Conservation (phyloP, 345 rosid species). For the Brassica cretica region DNA sequence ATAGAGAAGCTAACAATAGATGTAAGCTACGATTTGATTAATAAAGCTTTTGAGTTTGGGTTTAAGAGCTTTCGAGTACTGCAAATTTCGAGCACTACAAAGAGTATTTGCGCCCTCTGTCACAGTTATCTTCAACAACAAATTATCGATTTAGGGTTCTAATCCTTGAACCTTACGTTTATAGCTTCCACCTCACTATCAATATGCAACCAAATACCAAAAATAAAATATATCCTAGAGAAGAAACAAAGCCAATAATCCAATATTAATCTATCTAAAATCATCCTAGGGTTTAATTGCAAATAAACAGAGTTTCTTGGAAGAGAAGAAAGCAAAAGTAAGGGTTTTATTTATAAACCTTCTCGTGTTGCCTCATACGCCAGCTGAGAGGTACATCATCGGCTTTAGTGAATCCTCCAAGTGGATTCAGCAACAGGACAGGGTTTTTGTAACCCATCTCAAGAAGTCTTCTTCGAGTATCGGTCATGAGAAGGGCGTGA, state of each 20-base stretch:
- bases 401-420: conserved; percentile 93
- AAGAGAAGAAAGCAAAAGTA: conserved; percentile 3
- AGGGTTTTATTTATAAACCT: conserved; percentile 45
- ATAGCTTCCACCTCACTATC: too few species aligned
- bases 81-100: too few species aligned
- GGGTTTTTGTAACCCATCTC: conserved; percentile 96
- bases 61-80: too few species aligned
- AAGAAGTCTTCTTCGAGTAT: conserved; percentile 75
- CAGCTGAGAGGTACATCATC: conserved; percentile 97
- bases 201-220: not conserved
- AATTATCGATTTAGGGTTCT: too few species aligned
- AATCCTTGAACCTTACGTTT: too few species aligned
- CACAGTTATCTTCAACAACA: too few species aligned
- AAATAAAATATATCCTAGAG: not conserved
- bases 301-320: conserved; percentile 16
- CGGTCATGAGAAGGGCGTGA: conserved; percentile 4
- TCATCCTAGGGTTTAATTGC: not conserved
- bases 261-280: not conserved
- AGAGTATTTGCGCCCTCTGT: too few species aligned
- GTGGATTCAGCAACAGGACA: conserved; percentile 84
- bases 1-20: too few species aligned
- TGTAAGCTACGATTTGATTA: too few species aligned
- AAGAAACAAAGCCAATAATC: not conserved
- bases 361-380: conserved; percentile 96
- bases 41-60: too few species aligned